Base-by-base conservation (phyloP, 495 filamentous ascomycete species). In the Stereocaulon alpinum region DNA sequence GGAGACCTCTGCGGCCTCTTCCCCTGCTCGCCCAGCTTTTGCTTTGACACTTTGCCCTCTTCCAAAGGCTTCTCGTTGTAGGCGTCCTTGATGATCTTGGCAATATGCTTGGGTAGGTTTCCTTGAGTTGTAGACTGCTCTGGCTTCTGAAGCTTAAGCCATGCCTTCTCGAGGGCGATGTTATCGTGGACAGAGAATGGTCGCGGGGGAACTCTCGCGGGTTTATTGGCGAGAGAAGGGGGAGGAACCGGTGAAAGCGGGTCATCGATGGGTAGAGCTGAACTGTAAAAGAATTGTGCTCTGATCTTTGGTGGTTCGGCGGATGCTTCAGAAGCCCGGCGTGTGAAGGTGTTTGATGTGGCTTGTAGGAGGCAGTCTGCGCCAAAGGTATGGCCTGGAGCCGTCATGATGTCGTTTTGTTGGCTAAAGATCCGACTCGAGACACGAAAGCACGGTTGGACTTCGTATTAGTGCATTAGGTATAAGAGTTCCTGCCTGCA, bases 261-360 rank as follows among this genome's bases (percentile, higher is more conserved):
- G 69, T 94, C 89, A 68, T 94, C 89, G 66, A 94, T 86, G 42
- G 88, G 82, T 34, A 88, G 74, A 20, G 79, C 75, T 15, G 88
- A 91, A 32, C 81, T 76, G 71, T 92, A 93, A 68, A 92, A 94
- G 74, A 87, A 94, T 47, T 90, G 89, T 47, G 86, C 78, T 29
- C 76, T 76, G 34, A 87, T 66, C 9, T 67, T 69, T n/a, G 78
- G 78, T 29, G 76, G 73, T 27, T 63, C 60, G 62, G 53, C 32
- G 58, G 70, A 43, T 64, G 67, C 53, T 70, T 67, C 59, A 69
- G 63, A 65, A 41, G 65, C 65, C 34, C 63, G 60, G n/a, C 65
- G 60, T 22, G 58, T 67, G 48, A 72, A 59, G 64, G 66, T 17
- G 71, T 63, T 57, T 64, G 71, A 60, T 69, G 74, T 72, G 30